A percentile compares a stretch with the other conserved stretches of the same genome.
Evolutionary conservation across 148 eudicot species (phyloP).

Genomic region (Oxyria digyna): DNA sequence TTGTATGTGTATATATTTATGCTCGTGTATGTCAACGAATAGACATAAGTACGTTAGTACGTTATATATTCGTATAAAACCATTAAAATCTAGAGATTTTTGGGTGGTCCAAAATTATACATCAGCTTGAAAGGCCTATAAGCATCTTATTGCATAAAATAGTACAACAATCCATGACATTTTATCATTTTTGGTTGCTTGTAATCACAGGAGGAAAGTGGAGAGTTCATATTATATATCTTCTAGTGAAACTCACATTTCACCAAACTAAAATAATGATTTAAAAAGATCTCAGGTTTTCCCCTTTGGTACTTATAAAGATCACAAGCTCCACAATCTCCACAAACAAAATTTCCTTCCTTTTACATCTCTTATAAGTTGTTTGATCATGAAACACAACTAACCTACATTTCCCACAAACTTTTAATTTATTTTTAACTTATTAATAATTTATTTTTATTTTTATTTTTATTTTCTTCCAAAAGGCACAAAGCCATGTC

Average conservation of each 20-base stretch:
- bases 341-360: background rate
- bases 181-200: slow-evolving; percentile 1
- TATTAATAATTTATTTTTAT: background rate
- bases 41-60: too few species aligned
- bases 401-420: background rate
- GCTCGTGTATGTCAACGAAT: too few species aligned
- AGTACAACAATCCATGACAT: background rate
- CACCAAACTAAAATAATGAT: slow-evolving; percentile 3
- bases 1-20: too few species aligned
- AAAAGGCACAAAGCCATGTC: slow-evolving; percentile 29
- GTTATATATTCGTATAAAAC: background rate
- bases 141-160: slow-evolving; percentile 7
- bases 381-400: background rate
- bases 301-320: slow-evolving; percentile 3
- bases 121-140: slow-evolving; percentile 5
- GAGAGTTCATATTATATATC: background rate
- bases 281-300: background rate
- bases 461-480: background rate
- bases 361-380: background rate
- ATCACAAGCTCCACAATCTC: background rate
- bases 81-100: background rate
- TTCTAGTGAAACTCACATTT: slow-evolving; percentile 7
- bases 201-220: slow-evolving; percentile 5
- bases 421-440: background rate
- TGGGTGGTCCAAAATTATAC: background rate